These are phyloP conservation scores for Trichoderma endophyticum DNA, from an alignment of 2,329 filamentous ascomycete species.

Conservation along the genomic window DNA sequence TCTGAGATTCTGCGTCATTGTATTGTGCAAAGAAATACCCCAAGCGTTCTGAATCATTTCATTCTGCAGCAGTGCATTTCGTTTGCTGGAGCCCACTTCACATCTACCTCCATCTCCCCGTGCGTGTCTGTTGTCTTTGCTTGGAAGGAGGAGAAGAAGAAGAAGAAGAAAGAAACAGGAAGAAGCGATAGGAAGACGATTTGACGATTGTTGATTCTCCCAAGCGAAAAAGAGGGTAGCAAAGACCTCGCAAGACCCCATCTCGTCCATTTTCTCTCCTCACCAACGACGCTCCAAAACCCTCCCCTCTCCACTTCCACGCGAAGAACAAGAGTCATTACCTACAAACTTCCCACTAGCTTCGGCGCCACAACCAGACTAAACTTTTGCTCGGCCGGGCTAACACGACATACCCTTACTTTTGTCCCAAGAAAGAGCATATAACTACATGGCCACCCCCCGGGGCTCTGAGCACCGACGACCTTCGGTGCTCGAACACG, in stretches of 20 bases:
- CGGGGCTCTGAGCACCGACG: conserved; percentile 25
- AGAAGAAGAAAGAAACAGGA: not conserved
- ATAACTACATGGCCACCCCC: conserved; percentile 17
- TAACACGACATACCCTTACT: not conserved
- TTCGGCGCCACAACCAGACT: conserved; percentile 14
- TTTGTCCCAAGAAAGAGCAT: not conserved
- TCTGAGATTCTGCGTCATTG: not conserved
- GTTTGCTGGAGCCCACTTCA: not conserved
- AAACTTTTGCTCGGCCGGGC: not conserved
- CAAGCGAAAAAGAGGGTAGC: not conserved
- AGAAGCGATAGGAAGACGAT: not conserved
- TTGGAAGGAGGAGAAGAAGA: not conserved
- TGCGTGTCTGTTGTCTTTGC: not conserved
- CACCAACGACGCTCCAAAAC: not conserved
- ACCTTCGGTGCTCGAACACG: conserved; percentile 24
- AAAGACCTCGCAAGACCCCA: not conserved
- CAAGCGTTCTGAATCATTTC: not conserved
- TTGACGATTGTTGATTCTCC: not conserved
- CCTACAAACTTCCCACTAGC: conserved; percentile 12
- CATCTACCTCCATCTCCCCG: not conserved
- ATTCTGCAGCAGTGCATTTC: not conserved
- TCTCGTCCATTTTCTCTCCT: not conserved
- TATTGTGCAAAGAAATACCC: not conserved
- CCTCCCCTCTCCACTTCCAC: conserved; percentile 9
- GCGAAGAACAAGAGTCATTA: conserved; percentile 13